These are phyloP conservation scores for Leishmania gerbilli DNA, from an alignment of 208 protist species.

Conservation along the genomic window DNA sequence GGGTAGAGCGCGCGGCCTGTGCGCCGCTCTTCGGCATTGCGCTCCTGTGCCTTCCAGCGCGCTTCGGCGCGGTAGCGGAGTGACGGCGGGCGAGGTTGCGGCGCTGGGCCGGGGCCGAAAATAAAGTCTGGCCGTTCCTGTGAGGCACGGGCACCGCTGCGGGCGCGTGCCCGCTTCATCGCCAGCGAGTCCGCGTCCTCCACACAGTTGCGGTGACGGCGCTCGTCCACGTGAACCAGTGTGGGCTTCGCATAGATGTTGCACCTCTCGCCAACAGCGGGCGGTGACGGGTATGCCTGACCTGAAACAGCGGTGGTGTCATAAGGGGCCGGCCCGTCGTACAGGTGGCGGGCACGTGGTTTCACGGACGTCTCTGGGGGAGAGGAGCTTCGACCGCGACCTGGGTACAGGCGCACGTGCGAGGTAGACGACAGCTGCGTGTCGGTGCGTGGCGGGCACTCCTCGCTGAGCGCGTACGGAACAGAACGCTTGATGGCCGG, in stretches of 20 bases:
- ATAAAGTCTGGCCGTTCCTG: conserved; percentile 49
- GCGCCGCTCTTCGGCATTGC: conserved; percentile 32
- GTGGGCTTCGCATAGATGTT: conserved; percentile 32
- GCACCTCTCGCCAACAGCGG: conserved; percentile 53
- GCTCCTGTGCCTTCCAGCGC: conserved; percentile 51
- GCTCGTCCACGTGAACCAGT: conserved; percentile 37
- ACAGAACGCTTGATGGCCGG: conserved; percentile 36
- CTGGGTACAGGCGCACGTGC: conserved; percentile 37
- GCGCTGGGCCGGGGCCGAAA: conserved; percentile 33
- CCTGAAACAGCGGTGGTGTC: conserved; percentile 45
- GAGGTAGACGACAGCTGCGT: conserved; percentile 19
- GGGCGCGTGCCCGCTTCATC: conserved; percentile 50
- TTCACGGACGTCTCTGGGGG: conserved; percentile 15
- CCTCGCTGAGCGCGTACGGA: conserved; percentile 62
- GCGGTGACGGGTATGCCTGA: conserved; percentile 66
- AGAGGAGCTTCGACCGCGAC: conserved; percentile 39
- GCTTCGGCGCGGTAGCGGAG: conserved; percentile 50
- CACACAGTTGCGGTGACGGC: conserved; percentile 18
- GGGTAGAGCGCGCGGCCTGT: conserved; percentile 57
- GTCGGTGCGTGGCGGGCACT: conserved; percentile 40
- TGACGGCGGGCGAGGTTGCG: conserved; percentile 27
- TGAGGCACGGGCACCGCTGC: conserved; percentile 31
- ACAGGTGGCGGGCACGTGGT: conserved; percentile 32
- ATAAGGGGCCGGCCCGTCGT: conserved; percentile 39
- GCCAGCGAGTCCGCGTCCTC: conserved; percentile 49